These are phyloP conservation scores for Nothophytophthora sp. DNA, from an alignment of 352 stramenopile genomes.

Conservation along the genomic window DNA sequence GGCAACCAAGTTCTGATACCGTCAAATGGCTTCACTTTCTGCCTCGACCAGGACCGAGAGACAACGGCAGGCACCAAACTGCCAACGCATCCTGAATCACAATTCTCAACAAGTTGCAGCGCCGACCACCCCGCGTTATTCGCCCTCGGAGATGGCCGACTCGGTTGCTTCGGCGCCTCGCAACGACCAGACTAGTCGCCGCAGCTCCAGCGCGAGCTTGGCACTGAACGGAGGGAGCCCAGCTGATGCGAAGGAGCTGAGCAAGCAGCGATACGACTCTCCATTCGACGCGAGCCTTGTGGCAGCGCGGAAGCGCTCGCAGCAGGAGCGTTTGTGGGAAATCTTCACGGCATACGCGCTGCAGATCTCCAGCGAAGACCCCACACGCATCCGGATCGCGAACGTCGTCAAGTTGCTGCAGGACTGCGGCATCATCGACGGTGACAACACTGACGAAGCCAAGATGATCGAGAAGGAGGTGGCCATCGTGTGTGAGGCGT, in stretches of 20 bases:
- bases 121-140: no score
- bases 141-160: no score
- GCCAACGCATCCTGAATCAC: no score
- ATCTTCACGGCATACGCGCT: conserved; percentile 79
- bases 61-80: no score
- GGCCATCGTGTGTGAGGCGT: conserved; percentile 75
- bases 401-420: conserved; percentile 79
- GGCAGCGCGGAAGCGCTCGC: conserved; percentile 46
- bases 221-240: conserved; percentile 12
- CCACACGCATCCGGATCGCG: conserved; percentile 63
- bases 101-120: no score
- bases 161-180: conserved; percentile 1
- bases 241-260: conserved; percentile 26
- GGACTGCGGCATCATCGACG: conserved; percentile 73
- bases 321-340: conserved; percentile 79
- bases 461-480: conserved; percentile 76
- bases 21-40: no score
- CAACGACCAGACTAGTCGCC: conserved; percentile 5
- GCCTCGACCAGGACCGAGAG: no score
- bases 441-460: conserved; percentile 44
- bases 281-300: conserved; percentile 68
- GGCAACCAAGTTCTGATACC: no score
- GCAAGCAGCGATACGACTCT: conserved; percentile 53
- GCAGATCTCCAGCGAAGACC: conserved; percentile 77
- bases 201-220: conserved; percentile 11